Evolutionary conservation across 2,329 filamentous ascomycete genomes (phyloP), one percentile per base, ranked within the genome.

Genomic region (Septoria linicola): DNA sequence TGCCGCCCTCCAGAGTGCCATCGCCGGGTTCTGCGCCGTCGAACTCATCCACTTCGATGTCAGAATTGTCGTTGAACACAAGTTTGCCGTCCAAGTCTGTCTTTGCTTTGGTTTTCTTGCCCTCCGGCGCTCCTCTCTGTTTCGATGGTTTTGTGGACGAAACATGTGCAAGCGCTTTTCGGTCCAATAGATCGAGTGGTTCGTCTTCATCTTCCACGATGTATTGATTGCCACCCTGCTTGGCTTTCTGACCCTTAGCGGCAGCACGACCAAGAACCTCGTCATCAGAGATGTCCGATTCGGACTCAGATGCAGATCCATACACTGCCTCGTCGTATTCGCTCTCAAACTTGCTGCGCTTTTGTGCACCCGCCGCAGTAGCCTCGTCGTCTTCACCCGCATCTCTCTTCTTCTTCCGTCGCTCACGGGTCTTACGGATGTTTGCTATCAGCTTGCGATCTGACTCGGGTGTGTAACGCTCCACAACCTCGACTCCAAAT

Each of bases 261-360:
- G 68, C 77, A 74, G 71, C 72, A 34, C 67, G 60, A 14, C 73
- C 73, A 3, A 76, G 70, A 59, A 73, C 73, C 45, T 84, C 82
- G 59, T 79, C 81, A 59, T 85, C 82, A 8, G 81, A 82, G 51
- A 83, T 80, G 51, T 82, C 83, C 1, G 78, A 82, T 5, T 77
- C 81, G 10, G 76, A 57, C 41, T 77, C 85, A 10, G 72, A 72
- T 3, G 64, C 66, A 32, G 64, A 68, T 67, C 89, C 91, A 67
- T 96, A 96, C 27, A 99, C 82, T n/a, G 92, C 91, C 70, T 95
- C 87, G 69, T 97, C 92, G 70, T 93, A 96, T 66, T 95, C 92
- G 71, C 88, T 95, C 71, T 91, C 89, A 67, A 95, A 96, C 53
- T 83, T 82, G 63, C 80, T 74, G 67, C 80, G 79, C 49, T 73